These are phyloP conservation scores for Rhizopus sp. DNA, from an alignment of 371 early-diverging fungal species.

Conservation along the genomic window DNA sequence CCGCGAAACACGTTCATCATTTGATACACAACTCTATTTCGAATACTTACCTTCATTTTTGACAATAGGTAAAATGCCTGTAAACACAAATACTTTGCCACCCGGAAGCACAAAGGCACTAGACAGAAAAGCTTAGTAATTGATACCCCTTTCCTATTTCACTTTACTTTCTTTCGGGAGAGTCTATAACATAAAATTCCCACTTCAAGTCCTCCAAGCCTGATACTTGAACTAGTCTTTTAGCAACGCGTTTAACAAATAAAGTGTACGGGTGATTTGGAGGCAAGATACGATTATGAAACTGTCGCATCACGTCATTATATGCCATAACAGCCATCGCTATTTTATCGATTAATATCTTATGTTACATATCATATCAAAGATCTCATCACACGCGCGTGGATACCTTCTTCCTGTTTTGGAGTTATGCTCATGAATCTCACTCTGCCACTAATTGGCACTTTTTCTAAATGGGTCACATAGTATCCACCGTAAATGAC, in stretches of 20 bases:
- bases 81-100: slow-evolving; percentile 93
- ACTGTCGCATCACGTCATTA: slow-evolving; percentile 65
- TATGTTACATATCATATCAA: not conserved
- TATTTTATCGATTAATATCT: slow-evolving; percentile 5
- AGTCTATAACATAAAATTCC: slow-evolving; percentile 83
- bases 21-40: not conserved
- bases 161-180: slow-evolving; percentile 71
- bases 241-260: slow-evolving; percentile 67
- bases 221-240: slow-evolving; percentile 68
- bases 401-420: slow-evolving; percentile 57
- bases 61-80: slow-evolving; percentile 79
- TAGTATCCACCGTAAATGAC: slow-evolving; percentile 60
- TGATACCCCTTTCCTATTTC: not conserved
- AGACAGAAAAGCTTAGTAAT: not conserved
- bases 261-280: slow-evolving; percentile 55
- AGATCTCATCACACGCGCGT: not conserved
- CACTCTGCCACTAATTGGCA: slow-evolving; percentile 64
- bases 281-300: slow-evolving; percentile 61
- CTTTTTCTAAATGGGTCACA: slow-evolving; percentile 64
- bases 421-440: slow-evolving; percentile 65
- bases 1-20: not conserved
- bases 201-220: slow-evolving; percentile 70
- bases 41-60: slow-evolving; percentile 60
- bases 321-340: slow-evolving; percentile 72
- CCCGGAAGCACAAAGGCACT: slow-evolving; percentile 93